Conservation (phyloP, 192 early-diverging fungal genomes). For the Coemansia sp. region DNA sequence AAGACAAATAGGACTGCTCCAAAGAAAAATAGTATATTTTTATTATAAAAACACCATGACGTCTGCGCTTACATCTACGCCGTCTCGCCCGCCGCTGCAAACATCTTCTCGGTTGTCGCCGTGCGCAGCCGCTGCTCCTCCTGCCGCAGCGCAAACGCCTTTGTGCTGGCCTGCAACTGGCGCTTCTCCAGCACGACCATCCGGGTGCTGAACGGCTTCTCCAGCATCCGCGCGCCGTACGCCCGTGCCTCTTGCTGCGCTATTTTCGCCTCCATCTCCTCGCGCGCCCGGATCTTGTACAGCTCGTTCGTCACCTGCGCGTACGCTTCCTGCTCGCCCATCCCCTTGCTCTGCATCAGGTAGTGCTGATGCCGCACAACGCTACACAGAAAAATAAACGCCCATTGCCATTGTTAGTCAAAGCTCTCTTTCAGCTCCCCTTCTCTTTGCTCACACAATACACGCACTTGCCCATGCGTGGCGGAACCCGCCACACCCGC, state of each 20-base stretch:
- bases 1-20: too few species aligned
- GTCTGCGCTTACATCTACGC: too few species aligned
- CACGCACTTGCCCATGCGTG: neutral
- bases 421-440: neutral
- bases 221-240: slow-evolving; percentile 47
- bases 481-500: neutral
- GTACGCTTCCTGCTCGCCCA: slow-evolving; percentile 79
- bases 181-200: slow-evolving; percentile 28
- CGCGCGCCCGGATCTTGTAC: slow-evolving; percentile 72
- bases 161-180: slow-evolving; percentile 21
- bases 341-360: slow-evolving; percentile 63
- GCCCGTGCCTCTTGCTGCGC: slow-evolving; percentile 59
- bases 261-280: slow-evolving; percentile 71
- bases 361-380: slow-evolving; percentile 78
- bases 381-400: slow-evolving; percentile 50
- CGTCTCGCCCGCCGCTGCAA: slow-evolving; percentile 20
- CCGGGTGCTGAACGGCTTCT: slow-evolving; percentile 45
- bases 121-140: slow-evolving; percentile 36
- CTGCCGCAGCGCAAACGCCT: slow-evolving; percentile 21
- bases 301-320: slow-evolving; percentile 75
- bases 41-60: too few species aligned
- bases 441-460: neutral
- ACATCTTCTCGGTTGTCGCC: slow-evolving; percentile 37
- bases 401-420: neutral
- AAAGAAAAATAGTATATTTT: too few species aligned